Evolutionary conservation across 495 filamentous ascomycete genomes (phyloP).

Genomic region (Lophiostoma macrostomum): DNA sequence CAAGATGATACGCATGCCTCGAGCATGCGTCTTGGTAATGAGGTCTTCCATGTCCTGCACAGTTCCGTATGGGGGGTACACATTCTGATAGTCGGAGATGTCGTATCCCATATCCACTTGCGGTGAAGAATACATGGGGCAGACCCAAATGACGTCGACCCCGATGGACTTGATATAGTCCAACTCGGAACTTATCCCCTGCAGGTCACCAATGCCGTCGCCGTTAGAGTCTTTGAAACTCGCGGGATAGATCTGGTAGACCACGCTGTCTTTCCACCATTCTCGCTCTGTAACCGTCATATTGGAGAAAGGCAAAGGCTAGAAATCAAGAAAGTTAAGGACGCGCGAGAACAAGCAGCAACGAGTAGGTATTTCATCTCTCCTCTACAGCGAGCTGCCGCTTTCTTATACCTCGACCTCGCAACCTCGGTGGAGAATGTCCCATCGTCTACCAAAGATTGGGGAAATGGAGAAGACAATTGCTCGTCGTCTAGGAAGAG

Average conservation of each 20-base stretch:
- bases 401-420: too few relatives aligned
- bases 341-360: too few relatives aligned
- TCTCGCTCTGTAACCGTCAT: slow-evolving; percentile 19
- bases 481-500: too few relatives aligned
- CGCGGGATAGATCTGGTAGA: slow-evolving; percentile 42
- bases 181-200: slow-evolving; percentile 28
- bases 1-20: slow-evolving; percentile 33
- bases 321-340: neutral
- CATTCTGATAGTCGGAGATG: slow-evolving; percentile 35
- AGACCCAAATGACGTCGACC: slow-evolving; percentile 38
- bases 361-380: too few relatives aligned
- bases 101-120: slow-evolving; percentile 41
- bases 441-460: too few relatives aligned
- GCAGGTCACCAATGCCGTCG: slow-evolving; percentile 27
- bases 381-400: too few relatives aligned
- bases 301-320: neutral
- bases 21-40: slow-evolving; percentile 26
- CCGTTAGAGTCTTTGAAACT: slow-evolving; percentile 36
- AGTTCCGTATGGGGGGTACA: slow-evolving; percentile 35
- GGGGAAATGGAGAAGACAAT: too few relatives aligned
- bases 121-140: slow-evolving; percentile 35
- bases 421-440: too few relatives aligned
- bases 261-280: slow-evolving; percentile 36
- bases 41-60: slow-evolving; percentile 35
- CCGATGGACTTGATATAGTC: slow-evolving; percentile 37